Percentiles rank a stretch among this genome's conserved stretches.
These are phyloP conservation scores for Aspergillus tubingensis DNA, from an alignment of 2,329 filamentous ascomycete species.

Conservation along the genomic window DNA sequence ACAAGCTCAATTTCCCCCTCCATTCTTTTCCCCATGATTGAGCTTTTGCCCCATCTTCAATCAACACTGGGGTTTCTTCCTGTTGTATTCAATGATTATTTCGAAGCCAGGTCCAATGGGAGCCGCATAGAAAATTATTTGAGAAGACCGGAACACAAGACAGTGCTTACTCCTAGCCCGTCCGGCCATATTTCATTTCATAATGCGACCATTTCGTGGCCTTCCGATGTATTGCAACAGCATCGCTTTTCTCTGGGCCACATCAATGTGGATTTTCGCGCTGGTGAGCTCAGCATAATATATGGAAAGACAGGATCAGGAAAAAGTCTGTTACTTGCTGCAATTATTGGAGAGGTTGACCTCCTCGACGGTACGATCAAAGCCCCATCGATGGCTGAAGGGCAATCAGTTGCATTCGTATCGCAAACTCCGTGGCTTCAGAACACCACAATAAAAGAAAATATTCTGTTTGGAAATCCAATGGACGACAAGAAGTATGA, in stretches of 20 bases:
- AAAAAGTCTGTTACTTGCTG: conserved; percentile 71
- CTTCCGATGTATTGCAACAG: neutral
- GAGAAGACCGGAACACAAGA: neutral
- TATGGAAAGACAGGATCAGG: conserved; percentile 75
- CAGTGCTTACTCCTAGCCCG: neutral
- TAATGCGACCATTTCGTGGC: neutral
- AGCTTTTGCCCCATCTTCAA: neutral
- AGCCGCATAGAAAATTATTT: neutral
- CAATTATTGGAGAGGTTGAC: conserved; percentile 66
- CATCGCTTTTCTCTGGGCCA: conserved; percentile 50
- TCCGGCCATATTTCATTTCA: neutral
- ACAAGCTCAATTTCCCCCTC: neutral
- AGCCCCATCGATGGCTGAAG: neutral
- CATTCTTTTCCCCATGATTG: neutral
- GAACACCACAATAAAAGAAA: neutral
- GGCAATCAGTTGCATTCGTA: neutral
- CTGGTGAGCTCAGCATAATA: conserved; percentile 69
- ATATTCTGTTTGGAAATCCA: neutral
- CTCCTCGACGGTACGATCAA: neutral
- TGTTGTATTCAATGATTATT: conserved; percentile 1
- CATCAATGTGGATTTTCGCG: conserved; percentile 66
- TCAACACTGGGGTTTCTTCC: neutral
- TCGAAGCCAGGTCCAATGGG: neutral
- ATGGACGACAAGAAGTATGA: neutral
- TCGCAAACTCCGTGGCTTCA: neutral